Evolutionary conservation across 192 early-diverging fungal species (phyloP), one percentile per base, ranked within the genome.

Genomic region (Entomortierella parvispora): DNA sequence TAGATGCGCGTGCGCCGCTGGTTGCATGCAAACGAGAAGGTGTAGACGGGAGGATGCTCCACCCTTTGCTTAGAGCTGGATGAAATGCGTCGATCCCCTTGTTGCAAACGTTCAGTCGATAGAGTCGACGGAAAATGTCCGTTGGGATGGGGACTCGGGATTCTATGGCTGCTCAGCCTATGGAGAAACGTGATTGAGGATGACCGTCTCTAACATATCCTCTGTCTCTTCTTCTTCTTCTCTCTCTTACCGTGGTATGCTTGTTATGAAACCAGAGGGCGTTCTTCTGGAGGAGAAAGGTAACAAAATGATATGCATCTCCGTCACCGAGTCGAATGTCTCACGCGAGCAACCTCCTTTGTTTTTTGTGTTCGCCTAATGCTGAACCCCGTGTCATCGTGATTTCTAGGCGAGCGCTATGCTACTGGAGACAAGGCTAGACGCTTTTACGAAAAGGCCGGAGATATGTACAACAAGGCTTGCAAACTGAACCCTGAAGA

Each of bases 391-490:
- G 43, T 54, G 40, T 23, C 54, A 34, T n/a, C 2, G 32, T 29
- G 6, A 37, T 23, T n/a, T n/a, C n/a, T 68, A 75, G 92, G 92
- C 11, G 91, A 93, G 64, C 80, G 91, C 40, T 92, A 92, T 82
- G 82, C 47, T 2, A 82, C 81, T 46, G 90, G 90, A 2, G 86
- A 86, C 22, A 93, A 93, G 65, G 87, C 91, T 2, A 54, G 84
- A 26, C 74, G 89, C 3, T 90, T 86, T 50, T 94, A 92, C 58
- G 88, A 90, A 61, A 82, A 78, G 45, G 87, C 91, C 32, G 74
- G 79, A 20, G 88, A 90, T 54, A 83, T 88, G 75, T 93, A 93
- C 66, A 81, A 66, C 46, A 84, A 84, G 26, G 91, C 91, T 7
- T 80, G 84, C 48, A 60, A 68, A 7, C 76, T 90, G 26, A 86